Conservation (phyloP, 495 filamentous ascomycete genomes). For the Symbiotaphrina buchneri region DNA sequence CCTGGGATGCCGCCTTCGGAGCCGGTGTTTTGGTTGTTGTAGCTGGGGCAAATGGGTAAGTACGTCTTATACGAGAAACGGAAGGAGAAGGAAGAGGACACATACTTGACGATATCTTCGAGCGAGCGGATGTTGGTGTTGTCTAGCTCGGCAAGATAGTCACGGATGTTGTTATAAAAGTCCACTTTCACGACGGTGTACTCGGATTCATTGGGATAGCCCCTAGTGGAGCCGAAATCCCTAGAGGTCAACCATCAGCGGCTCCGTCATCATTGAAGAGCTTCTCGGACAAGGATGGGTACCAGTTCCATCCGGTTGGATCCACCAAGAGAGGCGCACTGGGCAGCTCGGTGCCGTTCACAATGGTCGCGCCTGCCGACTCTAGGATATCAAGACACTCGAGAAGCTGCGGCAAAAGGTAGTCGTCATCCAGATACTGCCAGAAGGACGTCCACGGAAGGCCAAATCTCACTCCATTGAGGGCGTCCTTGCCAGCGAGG, state of each 20-base stretch:
- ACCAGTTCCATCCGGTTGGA: constrained; percentile 46
- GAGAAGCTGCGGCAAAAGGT: constrained; percentile 27
- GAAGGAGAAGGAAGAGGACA: not conserved
- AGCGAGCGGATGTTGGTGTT: constrained; percentile 40
- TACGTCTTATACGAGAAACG: not conserved
- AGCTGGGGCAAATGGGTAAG: constrained; percentile 10
- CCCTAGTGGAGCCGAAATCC: constrained; percentile 39
- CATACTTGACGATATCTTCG: constrained; percentile 33
- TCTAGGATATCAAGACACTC: constrained; percentile 29
- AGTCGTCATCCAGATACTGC: constrained; percentile 25
- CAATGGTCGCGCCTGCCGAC: constrained; percentile 37
- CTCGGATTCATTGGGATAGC: constrained; percentile 44
- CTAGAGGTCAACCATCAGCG: too few species aligned
- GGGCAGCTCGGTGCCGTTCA: constrained; percentile 48
- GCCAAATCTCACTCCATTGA: constrained; percentile 41
- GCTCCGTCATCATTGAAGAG: too few species aligned
- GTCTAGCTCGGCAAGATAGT: constrained; percentile 38
- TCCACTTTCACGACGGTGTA: constrained; percentile 52
- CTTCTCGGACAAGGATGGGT: not conserved
- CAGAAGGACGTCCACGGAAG: constrained; percentile 51
- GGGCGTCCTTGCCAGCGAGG: constrained; percentile 23
- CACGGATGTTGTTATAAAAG: constrained; percentile 51
- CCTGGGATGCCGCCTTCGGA: constrained; percentile 45
- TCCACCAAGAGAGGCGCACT: constrained; percentile 33
- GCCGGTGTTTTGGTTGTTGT: constrained; percentile 40